Evolutionary conservation across 345 rosid genomes (phyloP), one percentile per base, ranked within the genome.

Genomic region (Eucalyptus cloeziana): DNA sequence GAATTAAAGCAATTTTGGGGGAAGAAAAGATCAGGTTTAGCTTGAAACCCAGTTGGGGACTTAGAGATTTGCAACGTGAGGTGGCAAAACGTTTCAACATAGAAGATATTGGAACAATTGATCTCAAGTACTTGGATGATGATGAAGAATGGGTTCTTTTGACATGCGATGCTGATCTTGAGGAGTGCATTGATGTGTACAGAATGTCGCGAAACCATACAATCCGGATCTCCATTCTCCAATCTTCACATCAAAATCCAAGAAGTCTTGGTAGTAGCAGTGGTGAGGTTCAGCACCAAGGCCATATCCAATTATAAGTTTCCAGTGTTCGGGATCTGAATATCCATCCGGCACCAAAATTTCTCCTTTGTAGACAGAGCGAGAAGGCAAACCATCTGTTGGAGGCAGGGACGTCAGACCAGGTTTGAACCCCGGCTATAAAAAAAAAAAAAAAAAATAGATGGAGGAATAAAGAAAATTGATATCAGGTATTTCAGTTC

Each of bases 181-280:
- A 96, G 93, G 99, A 97, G 91, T 97, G 99, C 86, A 92, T 93
- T 56, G 97, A 97, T 81, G 92, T 96, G 86, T 85, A 95, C 89
- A 95, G 91, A 91, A 89, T 91, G 88, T 92, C 91, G 37, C 93
- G 86, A 86, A 91, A 90, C 86, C 92, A 89, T 60, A 95, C 96
- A 47, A 95, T 97, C 88, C 94, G 92, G 87, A 94, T 96, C 89
- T 91, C 96, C 40, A 27, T 51, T 24, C 64, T 52, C 52, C 64
- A 40, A 37, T 71, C 87, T 86, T 86, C 87, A 31, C 67, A 86
- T 52, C 64, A 86, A 15, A 86, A 86, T 49, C 47, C 52, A 54
- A 58, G 49, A 54, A 86, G 87, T 31, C 62, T 58, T 12, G 27
- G 67, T 13, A 31, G 67, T 31, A 54, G 87, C 67, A 86, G 13